Percentiles rank a stretch among this genome's conserved stretches.
Conservation (phyloP, 2,329 filamentous ascomycete genomes). For the Paracorniculantispora psalliotae region DNA sequence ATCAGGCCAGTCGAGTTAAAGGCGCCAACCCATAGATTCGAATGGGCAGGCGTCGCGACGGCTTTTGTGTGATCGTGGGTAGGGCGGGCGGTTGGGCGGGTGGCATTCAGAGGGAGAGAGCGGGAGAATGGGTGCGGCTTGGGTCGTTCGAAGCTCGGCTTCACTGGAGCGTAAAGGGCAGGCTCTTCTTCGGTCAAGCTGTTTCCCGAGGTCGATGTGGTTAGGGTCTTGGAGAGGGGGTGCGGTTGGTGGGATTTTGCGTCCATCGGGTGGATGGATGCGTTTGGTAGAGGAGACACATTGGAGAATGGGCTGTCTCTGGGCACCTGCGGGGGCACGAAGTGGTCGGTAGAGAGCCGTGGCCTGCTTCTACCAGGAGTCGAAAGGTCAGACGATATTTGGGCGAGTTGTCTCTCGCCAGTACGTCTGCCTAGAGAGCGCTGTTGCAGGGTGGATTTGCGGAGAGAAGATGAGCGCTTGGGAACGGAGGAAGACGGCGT, state of each 20-base stretch:
- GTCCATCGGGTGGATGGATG: constrained; percentile 48
- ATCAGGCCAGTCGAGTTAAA: constrained; percentile 94
- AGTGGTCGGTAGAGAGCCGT: constrained; percentile 75
- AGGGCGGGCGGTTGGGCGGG: constrained; percentile 28
- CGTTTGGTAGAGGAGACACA: constrained; percentile 46
- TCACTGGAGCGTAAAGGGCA: constrained; percentile 26
- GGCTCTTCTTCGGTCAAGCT: constrained; percentile 66
- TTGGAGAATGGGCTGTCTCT: constrained; percentile 62
- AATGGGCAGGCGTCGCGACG: constrained; percentile 42
- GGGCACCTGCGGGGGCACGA: constrained; percentile 56
- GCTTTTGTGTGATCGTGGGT: constrained; percentile 26
- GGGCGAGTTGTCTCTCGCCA: constrained; percentile 51
- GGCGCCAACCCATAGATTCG: constrained; percentile 65
- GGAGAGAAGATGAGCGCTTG: constrained; percentile 69
- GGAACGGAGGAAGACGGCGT: constrained; percentile 52
- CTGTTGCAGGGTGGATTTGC: constrained; percentile 85
- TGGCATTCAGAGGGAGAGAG: constrained; percentile 35
- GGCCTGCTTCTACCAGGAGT: constrained; percentile 60
- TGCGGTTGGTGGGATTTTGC: constrained; percentile 57
- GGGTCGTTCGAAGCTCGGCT: constrained; percentile 22
- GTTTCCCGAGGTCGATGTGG: constrained; percentile 78
- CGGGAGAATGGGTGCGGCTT: constrained; percentile 33
- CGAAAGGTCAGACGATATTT: constrained; percentile 47
- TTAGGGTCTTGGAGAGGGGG: constrained; percentile 80
- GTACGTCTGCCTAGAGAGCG: constrained; percentile 61